Base-by-base conservation (phyloP, 305 asterid genomes). In the Solanum chacoense region DNA sequence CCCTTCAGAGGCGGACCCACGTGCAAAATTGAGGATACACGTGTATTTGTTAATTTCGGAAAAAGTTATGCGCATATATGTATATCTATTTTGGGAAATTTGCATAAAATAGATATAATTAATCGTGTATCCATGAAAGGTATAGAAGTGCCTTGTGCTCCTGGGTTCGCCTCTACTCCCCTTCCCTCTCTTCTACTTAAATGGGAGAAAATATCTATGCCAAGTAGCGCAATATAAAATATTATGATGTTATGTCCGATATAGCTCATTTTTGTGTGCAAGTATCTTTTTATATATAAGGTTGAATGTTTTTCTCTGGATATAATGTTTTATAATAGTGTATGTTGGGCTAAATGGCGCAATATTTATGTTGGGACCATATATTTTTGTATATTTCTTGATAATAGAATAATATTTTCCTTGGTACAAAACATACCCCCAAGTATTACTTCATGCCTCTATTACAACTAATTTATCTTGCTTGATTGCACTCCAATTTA, bases 61-160 rank as follows among this genome's bases (percentile, higher is more conserved):
- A 50, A 50, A 50, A 18, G 1, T 50, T 50, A 50, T 50, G 9
- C 8, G 1, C 20, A 50, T 16, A 50, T 6, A 50, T 50, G 9
- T 50, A 16, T 2, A 55, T 55, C 2, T 55, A 6, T 55, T 55
- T 55, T 55, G 4, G 0, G 0, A 55, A 55, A 55, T 55, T 55
- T 55, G 0, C n/a, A 55, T 1, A 55, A 55, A 55, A 2, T 18
- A 55, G 4, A 55, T 18, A 55, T 55, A 55, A 55, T 55, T 55
- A 18, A 55, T 0, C 1, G 11, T 55, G 11, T 0, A 55, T 0
- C 26, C 24, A 59, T 20, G 69, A 59, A 8, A 2, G 3, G 1
- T 20, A 55, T 55, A 55, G 5, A 55, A 55, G 1, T 20, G 24
- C 1, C 67, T 55, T 55, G 67, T 55, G 67, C 10, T 55, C 1